phyloP scores from a whole-genome alignment of 768 basidiomycete species.

The Peribolospora baueri region DNA sequence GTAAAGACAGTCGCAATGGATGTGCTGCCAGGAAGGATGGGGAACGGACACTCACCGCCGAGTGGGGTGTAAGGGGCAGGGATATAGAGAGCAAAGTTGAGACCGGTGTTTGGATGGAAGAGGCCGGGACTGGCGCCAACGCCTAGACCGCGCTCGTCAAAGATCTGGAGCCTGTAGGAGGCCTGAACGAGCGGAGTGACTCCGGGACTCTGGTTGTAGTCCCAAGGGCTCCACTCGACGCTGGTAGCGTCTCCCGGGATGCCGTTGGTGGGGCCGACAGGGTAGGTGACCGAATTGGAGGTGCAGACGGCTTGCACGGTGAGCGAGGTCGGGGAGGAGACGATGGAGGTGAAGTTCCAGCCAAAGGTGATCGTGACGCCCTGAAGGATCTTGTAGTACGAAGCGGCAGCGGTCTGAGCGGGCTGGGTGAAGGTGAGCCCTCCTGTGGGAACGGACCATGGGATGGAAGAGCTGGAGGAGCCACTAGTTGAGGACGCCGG shows the following conservation, averaged over 20 bases:
- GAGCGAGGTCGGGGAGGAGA: slow-evolving; percentile 40
- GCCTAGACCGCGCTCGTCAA: slow-evolving; percentile 51
- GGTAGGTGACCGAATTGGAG: slow-evolving; percentile 62
- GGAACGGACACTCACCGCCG: slow-evolving; percentile 21
- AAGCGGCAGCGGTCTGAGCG: slow-evolving; percentile 45
- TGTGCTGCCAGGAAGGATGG: neutral
- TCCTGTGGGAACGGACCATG: slow-evolving; percentile 15
- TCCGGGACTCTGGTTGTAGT: slow-evolving; percentile 39
- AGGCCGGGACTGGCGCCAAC: slow-evolving; percentile 37
- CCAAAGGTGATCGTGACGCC: slow-evolving; percentile 57
- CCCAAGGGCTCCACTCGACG: slow-evolving; percentile 50
- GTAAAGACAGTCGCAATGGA: neutral
- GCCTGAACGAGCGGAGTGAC: slow-evolving; percentile 46
- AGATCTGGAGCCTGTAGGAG: slow-evolving; percentile 54
- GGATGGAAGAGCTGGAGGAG: too few species aligned
- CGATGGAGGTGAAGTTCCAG: slow-evolving; percentile 35
- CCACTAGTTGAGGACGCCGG: too few species aligned
- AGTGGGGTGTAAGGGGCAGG: slow-evolving; percentile 47
- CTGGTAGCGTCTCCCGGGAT: slow-evolving; percentile 40
- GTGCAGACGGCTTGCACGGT: slow-evolving; percentile 61
- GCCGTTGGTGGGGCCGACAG: slow-evolving; percentile 55
- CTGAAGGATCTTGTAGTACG: slow-evolving; percentile 67
- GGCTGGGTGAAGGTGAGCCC: slow-evolving; percentile 55
- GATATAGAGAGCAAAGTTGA: slow-evolving; percentile 64
- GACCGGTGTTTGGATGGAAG: slow-evolving; percentile 39